Base-by-base conservation (phyloP, 495 filamentous ascomycete genomes). In the Amorphotheca resinae region DNA sequence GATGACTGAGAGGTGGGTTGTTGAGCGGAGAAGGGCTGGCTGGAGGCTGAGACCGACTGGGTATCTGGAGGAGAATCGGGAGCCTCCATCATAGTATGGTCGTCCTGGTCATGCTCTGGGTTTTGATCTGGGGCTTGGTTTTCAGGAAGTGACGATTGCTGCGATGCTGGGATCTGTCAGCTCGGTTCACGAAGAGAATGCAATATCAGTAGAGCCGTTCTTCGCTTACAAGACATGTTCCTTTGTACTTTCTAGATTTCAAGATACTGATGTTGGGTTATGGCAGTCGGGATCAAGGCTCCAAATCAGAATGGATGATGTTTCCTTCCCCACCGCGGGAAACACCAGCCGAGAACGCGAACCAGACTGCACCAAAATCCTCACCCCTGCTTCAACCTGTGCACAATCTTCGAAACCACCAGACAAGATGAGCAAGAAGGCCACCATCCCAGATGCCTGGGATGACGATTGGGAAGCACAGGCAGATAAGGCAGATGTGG, bases 391-490 rank as follows among this genome's bases (percentile, higher is more conserved):
- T 25, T n/a, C 37, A 28, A 7, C 20, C 15, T 22, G 9, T 28
- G 20, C 32, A 42, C 15, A 47, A 26, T 40, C 22, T 3, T 34
- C 40, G 22, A 21, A 28, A 22, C 18, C 17, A 12, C 35, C 18
- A 15, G 12, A 2, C 9, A 44, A 43, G 14, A 57, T 57, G 55
- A 38, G 30, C 40, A 57, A 52, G 26, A 54, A 57, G 41, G 15
- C 38, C 11, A 36, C 39, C 23, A 33, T 77, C 44, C 79, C 84
- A 22, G 77, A 93, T 57, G 86, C 84, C 35, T 95, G 87, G 87
- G 87, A 86, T 44, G 85, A 89, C 50, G 84, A 94, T 53, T 95
- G 86, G 85, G 82, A 87, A 57, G 64, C 63, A 4, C 68, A 82
- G 56, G 84, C 82, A 28, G 84, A 93, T 56, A 55, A 60, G 33